Base-by-base conservation (phyloP, 192 early-diverging fungal species). In the Chytriomyces confervae region DNA sequence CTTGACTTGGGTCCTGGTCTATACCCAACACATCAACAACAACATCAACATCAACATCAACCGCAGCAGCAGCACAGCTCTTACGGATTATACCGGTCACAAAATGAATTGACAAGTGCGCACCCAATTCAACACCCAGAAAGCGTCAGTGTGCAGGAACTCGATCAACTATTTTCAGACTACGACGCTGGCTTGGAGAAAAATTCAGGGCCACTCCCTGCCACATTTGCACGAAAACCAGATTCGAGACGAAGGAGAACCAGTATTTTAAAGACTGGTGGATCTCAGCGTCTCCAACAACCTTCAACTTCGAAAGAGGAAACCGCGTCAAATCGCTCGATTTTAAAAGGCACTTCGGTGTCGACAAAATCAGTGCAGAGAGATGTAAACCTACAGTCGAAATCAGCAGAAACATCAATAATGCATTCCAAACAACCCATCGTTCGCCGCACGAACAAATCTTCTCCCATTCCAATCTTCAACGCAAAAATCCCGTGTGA, bases 151-250 rank as follows among this genome's bases (percentile, higher is more conserved):
- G 49, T 79, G 46, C 69, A 63, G 36, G 77, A 79, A 45, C 50
- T 79, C 10, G 77, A 79, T 49, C 49, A 71, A 13, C 20, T 79
- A 11, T 72, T 72, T 18, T 57, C n/a, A 10, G 77, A 79, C 23
- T 49, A 69, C 16, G 77, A 79, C 5, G 53, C 53, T 13, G 53
- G 53, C 20, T 20, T 20, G 20, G 13, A 13, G 16, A 57, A 57
- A 57, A 36, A 36, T 36, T 36, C 36, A 36, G 36, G 36, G 36
- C 4, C 36, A 36, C 36, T 36, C 36, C 36, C 36, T 3, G 36
- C 4, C 36, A 36, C 36, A 2, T 36, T 36, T 2, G 36, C 36
- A 1, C 36, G 36, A 36, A 36, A 36, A 36, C 1, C 36, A 36
- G 36, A 36, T 36, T 36, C 36, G 36, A 36, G 36, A 36, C 13